Base-by-base conservation (phyloP, 2,329 filamentous ascomycete species). In the Cladophialophora immunda region DNA sequence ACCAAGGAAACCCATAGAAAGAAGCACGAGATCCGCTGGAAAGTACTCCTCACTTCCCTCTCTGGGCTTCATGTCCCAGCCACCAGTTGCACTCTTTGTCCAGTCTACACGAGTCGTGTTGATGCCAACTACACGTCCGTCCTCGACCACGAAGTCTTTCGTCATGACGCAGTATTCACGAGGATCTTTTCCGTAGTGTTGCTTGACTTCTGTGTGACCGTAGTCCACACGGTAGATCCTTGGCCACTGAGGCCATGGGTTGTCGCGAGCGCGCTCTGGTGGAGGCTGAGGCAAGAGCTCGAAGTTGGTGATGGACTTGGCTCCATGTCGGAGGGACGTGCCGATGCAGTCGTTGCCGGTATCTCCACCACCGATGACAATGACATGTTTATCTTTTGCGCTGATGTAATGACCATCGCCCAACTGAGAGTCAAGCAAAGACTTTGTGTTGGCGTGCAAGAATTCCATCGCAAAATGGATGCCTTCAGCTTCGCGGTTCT, bases 141-240 rank as follows among this genome's bases (percentile, higher is more conserved):
- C 94, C 74, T 97, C 93, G 72, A 94, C 92, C 68, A 96, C 92
- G 73, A 98, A 98, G 75, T 97, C 92, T 83, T 96, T 94, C 19
- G 93, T 97, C 93, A 97, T 97, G 82, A 98, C 93, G 83, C 94
- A 97, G 85, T 92, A 98, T 83, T 97, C 94, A 74, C 94, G 93
- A 66, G 94, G 94, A 76, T 97, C 94, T 78, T 94, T 94, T 81
- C 94, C 94, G 84, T 94, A 94, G 84, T 97, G 94, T 73, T 94
- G 93, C 80, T 94, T 93, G 75, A 97, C 94, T 81, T 98, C 94
- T 17, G 90, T 91, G 84, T 98, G 94, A 64, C 94, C 94, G 76
- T 98, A 98, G 81, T 98, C 94, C n/a, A 97, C 92, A 74, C 94
- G 93, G 86, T 97, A 97, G 78, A 97, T 94, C 75, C 94, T 92